A percentile compares a stretch with the other conserved stretches of the same genome.
Evolutionary conservation across 352 stramenopile species (phyloP).

Genomic region (Pythium folliculosum): DNA sequence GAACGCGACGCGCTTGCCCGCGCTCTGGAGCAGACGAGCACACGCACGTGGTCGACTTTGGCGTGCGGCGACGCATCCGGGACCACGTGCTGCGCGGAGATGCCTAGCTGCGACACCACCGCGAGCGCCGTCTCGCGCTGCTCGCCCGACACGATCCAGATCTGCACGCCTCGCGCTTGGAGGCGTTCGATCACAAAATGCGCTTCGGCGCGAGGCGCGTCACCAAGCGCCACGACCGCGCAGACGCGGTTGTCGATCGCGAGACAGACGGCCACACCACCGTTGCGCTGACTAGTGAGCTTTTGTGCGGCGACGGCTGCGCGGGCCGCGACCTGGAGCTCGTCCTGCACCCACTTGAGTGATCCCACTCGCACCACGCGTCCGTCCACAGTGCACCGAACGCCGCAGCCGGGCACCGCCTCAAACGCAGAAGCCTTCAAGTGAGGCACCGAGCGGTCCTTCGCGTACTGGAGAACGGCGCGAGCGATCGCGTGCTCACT

Average conservation of each 20-base stretch:
- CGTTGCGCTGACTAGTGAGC: constrained; percentile 41
- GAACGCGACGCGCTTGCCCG: constrained; percentile 74
- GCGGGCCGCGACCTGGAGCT: constrained; percentile 41
- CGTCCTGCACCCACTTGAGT: constrained; percentile 62
- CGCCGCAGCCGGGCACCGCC: constrained; percentile 59
- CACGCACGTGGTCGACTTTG: constrained; percentile 74
- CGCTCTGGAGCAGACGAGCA: constrained; percentile 61
- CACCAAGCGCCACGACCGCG: constrained; percentile 51
- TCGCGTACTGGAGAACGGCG: constrained; percentile 49
- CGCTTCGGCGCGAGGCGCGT: constrained; percentile 52
- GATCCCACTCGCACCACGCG: constrained; percentile 50
- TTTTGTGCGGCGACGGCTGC: constrained; percentile 48
- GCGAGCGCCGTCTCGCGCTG: constrained; percentile 57
- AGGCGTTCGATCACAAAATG: constrained; percentile 55
- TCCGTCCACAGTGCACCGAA: constrained; percentile 40
- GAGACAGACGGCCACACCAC: constrained; percentile 59
- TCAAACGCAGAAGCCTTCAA: constrained; percentile 39
- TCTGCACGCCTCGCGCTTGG: constrained; percentile 47
- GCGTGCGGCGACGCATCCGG: constrained; percentile 68
- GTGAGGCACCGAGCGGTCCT: constrained; percentile 26
- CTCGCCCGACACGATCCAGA: constrained; percentile 77
- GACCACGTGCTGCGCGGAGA: constrained; percentile 55
- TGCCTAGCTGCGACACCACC: constrained; percentile 48
- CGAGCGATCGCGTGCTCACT: constrained; percentile 73
- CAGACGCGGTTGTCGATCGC: constrained; percentile 49